A percentile compares a stretch with the other conserved stretches of the same genome.
phyloP scores from a whole-genome alignment of 345 rosid species.

The Pugionium cornutum region DNA sequence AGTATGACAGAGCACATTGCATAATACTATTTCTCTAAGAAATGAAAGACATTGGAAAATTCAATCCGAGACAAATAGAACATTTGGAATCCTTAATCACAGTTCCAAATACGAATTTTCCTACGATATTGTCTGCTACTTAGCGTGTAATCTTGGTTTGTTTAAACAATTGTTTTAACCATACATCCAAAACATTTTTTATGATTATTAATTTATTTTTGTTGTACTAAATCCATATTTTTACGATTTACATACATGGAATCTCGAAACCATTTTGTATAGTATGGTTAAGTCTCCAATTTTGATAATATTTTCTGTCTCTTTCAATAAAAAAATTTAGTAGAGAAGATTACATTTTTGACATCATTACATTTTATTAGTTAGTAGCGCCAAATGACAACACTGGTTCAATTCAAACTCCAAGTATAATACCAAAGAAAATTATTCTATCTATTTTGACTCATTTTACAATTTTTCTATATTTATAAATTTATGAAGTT shows the following conservation, averaged over 20 bases:
- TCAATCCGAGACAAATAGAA: constrained; percentile 33
- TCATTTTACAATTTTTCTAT: too few relatives aligned
- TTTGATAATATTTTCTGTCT: too few relatives aligned
- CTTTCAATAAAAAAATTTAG: too few relatives aligned
- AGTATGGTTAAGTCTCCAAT: too few relatives aligned
- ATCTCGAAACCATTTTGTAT: too few relatives aligned
- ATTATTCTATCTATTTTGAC: too few relatives aligned
- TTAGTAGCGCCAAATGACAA: too few relatives aligned
- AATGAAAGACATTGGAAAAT: constrained; percentile 21
- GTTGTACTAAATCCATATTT: neutral
- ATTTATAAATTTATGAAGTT: too few relatives aligned
- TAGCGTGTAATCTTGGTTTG: constrained; percentile 34
- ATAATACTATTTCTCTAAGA: neutral
- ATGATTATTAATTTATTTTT: neutral
- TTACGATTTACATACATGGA: neutral
- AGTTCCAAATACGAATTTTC: constrained; percentile 45
- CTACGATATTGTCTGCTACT: constrained; percentile 38
- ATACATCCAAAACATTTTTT: constrained; percentile 19
- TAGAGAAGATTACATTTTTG: too few relatives aligned
- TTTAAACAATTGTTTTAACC: constrained; percentile 32
- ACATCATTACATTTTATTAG: too few relatives aligned
- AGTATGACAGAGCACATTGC: neutral
- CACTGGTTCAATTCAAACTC: too few relatives aligned
- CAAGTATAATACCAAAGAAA: too few relatives aligned
- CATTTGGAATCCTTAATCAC: constrained; percentile 45